Conservation (phyloP, 805 yeast species). For the Barnettozyma siamensis region DNA sequence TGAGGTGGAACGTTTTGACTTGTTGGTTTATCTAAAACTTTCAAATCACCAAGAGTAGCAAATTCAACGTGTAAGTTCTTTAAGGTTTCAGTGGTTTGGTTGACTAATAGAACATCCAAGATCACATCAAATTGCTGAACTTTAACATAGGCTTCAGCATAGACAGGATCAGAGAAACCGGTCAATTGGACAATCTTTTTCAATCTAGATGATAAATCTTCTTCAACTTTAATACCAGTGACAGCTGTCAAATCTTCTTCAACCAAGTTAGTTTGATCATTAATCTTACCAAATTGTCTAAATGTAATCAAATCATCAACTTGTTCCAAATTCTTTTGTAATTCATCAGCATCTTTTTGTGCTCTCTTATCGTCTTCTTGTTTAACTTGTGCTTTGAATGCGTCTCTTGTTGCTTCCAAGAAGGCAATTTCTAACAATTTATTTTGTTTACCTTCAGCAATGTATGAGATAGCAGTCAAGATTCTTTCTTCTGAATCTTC, state of each 20-base stretch:
- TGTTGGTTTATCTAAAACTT: conserved; percentile 87
- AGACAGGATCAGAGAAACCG: conserved; percentile 97
- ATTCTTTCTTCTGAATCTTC: conserved; percentile 97
- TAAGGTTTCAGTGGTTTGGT: conserved; percentile 88
- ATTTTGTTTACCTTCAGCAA: conserved; percentile 57
- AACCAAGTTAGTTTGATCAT: conserved; percentile 36
- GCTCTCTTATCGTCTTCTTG: conserved; percentile 54
- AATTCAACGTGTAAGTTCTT: conserved; percentile 90
- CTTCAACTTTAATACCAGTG: conserved; percentile 44
- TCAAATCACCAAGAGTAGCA: conserved; percentile 93
- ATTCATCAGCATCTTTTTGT: conserved; percentile 47
- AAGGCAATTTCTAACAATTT: conserved; percentile 56
- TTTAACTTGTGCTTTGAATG: conserved; percentile 68
- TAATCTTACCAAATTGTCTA: conserved; percentile 63
- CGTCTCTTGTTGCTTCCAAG: conserved; percentile 81
- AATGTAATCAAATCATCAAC: conserved; percentile 75
- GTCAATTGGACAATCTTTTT: conserved; percentile 88
- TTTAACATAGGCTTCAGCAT: conserved; percentile 93
- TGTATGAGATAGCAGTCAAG: conserved; percentile 74
- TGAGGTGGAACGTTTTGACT: conserved; percentile 94
- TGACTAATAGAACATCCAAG: conserved; percentile 86
- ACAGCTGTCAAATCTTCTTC: conserved; percentile 60
- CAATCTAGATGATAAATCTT: conserved; percentile 68
- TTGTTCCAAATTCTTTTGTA: conserved; percentile 61
- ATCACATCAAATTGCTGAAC: conserved; percentile 97